These are phyloP conservation scores for Xylariaceae sp. DNA, from an alignment of 2,329 filamentous ascomycete species.

Conservation along the genomic window DNA sequence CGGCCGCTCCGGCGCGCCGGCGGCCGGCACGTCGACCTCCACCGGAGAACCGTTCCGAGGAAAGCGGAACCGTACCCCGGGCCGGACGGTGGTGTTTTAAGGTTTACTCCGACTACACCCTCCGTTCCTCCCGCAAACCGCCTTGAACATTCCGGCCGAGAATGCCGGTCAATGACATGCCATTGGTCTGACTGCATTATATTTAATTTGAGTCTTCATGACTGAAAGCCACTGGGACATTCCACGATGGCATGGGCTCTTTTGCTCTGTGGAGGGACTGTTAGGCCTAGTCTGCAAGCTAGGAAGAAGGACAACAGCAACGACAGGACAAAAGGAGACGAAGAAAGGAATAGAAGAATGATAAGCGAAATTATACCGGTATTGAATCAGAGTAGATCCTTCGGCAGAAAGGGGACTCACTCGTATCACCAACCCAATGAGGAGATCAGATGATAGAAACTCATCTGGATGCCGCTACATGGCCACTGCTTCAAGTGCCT, in stretches of 20 bases:
- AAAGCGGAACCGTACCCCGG: not conserved
- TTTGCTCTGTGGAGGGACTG: not conserved
- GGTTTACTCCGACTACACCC: not conserved
- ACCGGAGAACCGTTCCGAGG: not conserved
- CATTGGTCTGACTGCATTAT: no score
- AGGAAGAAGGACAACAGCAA: no score
- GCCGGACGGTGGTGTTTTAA: not conserved
- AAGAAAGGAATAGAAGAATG: not conserved
- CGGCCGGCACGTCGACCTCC: not conserved
- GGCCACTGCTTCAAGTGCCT: not conserved
- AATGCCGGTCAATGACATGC: no score
- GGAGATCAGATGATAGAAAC: no score
- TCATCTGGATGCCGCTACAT: not conserved
- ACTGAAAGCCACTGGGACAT: no score
- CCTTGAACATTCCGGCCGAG: no score
- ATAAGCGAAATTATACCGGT: not conserved
- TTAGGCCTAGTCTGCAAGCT: no score
- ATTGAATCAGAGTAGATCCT: no score
- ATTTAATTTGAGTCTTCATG: no score
- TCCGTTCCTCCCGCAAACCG: not conserved
- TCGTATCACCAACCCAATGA: not conserved
- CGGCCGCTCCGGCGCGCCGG: not conserved
- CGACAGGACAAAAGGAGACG: not conserved
- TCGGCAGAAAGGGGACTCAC: not conserved
- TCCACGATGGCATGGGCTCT: not conserved